Conservation (phyloP, 2,329 filamentous ascomycete genomes). For the Ophiostoma sp. region DNA sequence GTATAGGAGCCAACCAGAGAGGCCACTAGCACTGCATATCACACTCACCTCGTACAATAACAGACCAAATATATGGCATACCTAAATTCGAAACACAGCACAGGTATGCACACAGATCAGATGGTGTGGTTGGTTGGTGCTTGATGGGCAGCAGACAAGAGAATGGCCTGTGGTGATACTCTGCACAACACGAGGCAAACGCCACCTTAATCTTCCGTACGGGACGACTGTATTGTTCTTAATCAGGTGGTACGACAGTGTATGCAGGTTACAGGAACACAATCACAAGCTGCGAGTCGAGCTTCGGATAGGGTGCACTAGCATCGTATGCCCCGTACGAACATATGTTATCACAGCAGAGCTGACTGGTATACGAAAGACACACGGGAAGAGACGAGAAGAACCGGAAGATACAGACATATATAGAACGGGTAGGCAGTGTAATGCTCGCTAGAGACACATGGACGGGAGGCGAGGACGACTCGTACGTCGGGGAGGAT, state of each 20-base stretch:
- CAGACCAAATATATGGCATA: not conserved
- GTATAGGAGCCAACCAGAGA: not conserved
- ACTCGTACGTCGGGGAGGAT: no score
- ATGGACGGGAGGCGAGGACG: constrained; percentile 4
- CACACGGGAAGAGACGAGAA: constrained; percentile 1
- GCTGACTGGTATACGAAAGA: not conserved
- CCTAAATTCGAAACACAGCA: not conserved
- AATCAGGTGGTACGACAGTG: not conserved
- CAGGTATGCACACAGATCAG: not conserved
- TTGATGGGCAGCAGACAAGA: not conserved
- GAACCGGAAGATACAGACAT: not conserved
- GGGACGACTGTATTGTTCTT: constrained; percentile 7
- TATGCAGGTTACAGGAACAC: not conserved
- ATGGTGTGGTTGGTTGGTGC: not conserved
- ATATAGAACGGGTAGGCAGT: constrained; percentile 12
- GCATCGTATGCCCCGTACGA: no score
- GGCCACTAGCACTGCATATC: not conserved
- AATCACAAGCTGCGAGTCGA: not conserved
- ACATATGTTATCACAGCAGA: not conserved
- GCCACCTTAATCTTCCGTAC: constrained; percentile 25
- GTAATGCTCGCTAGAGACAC: constrained; percentile 2
- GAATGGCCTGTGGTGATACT: constrained; percentile 8
- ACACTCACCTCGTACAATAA: not conserved
- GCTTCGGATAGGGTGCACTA: no score
- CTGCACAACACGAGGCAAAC: constrained; percentile 22